Conservation (phyloP, 2,329 filamentous ascomycete genomes). For the Arthrinium phaeospermum region DNA sequence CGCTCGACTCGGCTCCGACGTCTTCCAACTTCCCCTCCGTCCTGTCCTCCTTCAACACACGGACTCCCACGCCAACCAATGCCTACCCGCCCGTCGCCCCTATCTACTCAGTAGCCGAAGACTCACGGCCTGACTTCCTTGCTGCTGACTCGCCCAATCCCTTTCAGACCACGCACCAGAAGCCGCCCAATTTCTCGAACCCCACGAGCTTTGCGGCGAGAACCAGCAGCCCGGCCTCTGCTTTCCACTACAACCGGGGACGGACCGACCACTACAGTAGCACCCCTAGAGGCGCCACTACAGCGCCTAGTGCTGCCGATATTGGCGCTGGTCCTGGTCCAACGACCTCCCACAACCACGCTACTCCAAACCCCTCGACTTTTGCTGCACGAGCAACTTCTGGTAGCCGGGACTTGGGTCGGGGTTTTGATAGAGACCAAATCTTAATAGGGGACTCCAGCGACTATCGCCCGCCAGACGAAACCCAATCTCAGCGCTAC, state of each 20-base stretch:
- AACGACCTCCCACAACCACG: slow-evolving; percentile 4
- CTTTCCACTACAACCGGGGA: slow-evolving; percentile 24
- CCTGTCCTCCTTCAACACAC: slow-evolving; percentile 7
- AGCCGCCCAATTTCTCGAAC: slow-evolving; percentile 14
- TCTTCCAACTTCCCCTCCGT: neutral
- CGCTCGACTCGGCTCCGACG: neutral
- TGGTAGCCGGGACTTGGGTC: slow-evolving; percentile 18
- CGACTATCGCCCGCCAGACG: slow-evolving; percentile 18
- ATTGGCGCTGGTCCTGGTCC: slow-evolving; percentile 1
- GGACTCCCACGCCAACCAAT: neutral
- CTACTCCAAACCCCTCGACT: slow-evolving; percentile 16
- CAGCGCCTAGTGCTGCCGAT: slow-evolving; percentile 8
- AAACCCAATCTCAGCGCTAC: slow-evolving; percentile 21
- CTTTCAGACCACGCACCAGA: neutral
- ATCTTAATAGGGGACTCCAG: slow-evolving; percentile 21
- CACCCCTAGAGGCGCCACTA: slow-evolving; percentile 8
- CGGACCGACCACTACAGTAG: slow-evolving; percentile 16
- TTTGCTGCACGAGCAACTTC: slow-evolving; percentile 12
- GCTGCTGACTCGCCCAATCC: neutral
- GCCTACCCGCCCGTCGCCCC: slow-evolving; percentile 6
- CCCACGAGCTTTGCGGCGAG: slow-evolving; percentile 8
- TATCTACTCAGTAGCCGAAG: neutral
- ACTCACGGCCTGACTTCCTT: neutral
- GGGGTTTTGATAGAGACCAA: slow-evolving; percentile 5
- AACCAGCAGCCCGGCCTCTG: slow-evolving; percentile 20